phyloP scores from a whole-genome alignment of 805 yeast species.

The Blastobotrys robertii region DNA sequence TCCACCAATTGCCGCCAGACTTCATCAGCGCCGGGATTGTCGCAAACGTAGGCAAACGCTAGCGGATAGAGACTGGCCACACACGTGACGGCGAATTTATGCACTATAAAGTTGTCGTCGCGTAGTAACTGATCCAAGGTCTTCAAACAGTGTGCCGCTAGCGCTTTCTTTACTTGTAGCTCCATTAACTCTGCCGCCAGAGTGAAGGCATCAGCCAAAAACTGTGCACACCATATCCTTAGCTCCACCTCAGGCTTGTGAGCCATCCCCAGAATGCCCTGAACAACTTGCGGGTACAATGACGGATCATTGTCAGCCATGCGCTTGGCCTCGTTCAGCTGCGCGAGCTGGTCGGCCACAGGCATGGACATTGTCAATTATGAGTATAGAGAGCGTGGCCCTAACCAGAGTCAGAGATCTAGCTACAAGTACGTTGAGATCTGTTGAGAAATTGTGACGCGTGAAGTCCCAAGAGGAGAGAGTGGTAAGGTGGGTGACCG shows the following conservation, averaged over 20 bases:
- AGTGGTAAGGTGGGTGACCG: no score
- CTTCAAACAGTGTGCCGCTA: constrained; percentile 24
- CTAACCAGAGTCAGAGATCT: no score
- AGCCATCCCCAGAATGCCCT: constrained; percentile 29
- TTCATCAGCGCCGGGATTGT: constrained; percentile 31
- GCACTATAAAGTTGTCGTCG: constrained; percentile 20
- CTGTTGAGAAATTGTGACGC: no score
- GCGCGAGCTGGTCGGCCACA: no score
- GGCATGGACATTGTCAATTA: no score
- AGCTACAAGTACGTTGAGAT: no score
- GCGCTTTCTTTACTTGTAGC: constrained; percentile 14
- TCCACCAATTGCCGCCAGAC: constrained; percentile 48
- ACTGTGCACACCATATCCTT: constrained; percentile 29
- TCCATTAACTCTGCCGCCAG: constrained; percentile 15
- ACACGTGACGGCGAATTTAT: constrained; percentile 32
- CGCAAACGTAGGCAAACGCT: constrained; percentile 33
- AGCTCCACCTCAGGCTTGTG: constrained; percentile 23
- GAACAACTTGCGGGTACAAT: constrained; percentile 24
- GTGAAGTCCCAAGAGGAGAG: no score
- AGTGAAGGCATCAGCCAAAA: constrained; percentile 30
- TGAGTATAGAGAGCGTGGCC: no score
- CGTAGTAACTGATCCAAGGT: constrained; percentile 19
- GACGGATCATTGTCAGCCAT: no score
- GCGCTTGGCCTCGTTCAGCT: no score
- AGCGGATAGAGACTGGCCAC: constrained; percentile 38